phyloP scores from a whole-genome alignment of 345 rosid species.

The Theobroma cacao region DNA sequence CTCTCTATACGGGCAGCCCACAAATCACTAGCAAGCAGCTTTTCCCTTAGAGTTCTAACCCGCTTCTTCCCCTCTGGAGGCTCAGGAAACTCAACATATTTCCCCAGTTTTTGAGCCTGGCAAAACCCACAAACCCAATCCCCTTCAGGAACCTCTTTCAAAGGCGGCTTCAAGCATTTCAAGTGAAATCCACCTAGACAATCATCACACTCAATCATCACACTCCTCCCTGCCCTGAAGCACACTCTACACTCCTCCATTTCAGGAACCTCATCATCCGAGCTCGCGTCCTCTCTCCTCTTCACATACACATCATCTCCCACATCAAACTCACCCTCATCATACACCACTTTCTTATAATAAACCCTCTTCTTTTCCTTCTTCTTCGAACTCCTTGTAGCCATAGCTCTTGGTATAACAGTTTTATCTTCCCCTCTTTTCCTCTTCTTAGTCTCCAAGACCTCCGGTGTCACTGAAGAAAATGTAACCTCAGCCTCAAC shows the following conservation, averaged over 20 bases:
- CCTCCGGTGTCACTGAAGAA: conserved; percentile 55
- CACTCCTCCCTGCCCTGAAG: conserved; percentile 49
- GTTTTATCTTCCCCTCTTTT: conserved; percentile 21
- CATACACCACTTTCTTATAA: conserved; percentile 65
- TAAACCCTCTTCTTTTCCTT: conserved; percentile 48
- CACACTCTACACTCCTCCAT: conserved; percentile 83
- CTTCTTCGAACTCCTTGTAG: conserved; percentile 12
- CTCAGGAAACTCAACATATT: conserved; percentile 42
- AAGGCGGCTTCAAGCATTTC: conserved; percentile 79
- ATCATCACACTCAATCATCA: conserved; percentile 92
- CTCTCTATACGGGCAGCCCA: conserved; percentile 86
- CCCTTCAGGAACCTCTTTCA: conserved; percentile 77
- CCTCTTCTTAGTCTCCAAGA: conserved; percentile 50
- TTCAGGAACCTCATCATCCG: conserved; percentile 68
- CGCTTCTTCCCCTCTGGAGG: conserved; percentile 67
- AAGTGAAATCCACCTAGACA: conserved; percentile 92
- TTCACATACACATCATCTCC: conserved; percentile 86
- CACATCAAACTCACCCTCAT: conserved; percentile 65
- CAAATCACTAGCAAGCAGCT: conserved; percentile 77
- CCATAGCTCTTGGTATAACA: conserved; percentile 11
- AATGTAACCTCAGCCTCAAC: conserved; percentile 30
- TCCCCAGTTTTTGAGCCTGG: conserved; percentile 51
- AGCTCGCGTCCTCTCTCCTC: conserved; percentile 69
- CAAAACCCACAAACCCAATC: conserved; percentile 90
- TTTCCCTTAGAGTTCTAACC: conserved; percentile 76